Conservation (phyloP, 495 filamentous ascomycete genomes). For the Aspergillus nidulans region DNA sequence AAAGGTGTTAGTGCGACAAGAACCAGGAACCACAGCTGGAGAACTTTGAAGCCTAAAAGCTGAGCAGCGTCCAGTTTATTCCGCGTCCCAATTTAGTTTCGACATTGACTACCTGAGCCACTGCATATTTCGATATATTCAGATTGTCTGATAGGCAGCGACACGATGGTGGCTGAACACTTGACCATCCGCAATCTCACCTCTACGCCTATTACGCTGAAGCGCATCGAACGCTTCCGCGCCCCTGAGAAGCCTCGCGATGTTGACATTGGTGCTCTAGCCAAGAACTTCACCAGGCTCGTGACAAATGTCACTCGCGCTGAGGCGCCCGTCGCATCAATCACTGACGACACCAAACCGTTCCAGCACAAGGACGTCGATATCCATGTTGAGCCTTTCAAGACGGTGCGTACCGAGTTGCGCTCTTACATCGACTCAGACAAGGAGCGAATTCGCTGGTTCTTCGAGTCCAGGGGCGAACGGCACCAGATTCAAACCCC, state of each 20-base stretch:
- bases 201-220: constrained; percentile 64
- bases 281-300: constrained; percentile 48
- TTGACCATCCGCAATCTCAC: constrained; percentile 89
- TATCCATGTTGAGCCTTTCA: constrained; percentile 56
- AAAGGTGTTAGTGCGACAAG: constrained; percentile 7
- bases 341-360: constrained; percentile 48
- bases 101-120: neutral
- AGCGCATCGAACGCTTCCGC: constrained; percentile 68
- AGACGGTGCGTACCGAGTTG: constrained; percentile 52
- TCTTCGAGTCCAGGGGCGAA: constrained; percentile 58
- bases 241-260: constrained; percentile 42
- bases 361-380: constrained; percentile 53
- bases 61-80: neutral
- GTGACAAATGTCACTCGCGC: constrained; percentile 41
- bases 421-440: constrained; percentile 38
- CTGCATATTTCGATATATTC: neutral
- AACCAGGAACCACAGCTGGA: no score
- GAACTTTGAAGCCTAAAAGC: constrained; percentile 6
- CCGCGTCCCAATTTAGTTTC: neutral
- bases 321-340: constrained; percentile 33
- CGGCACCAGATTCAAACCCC: constrained; percentile 59
- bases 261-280: constrained; percentile 36
- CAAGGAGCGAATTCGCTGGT: constrained; percentile 56
- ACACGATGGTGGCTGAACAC: constrained; percentile 38
- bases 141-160: neutral